phyloP scores from a whole-genome alignment of 345 rosid species.

The Pistacia integerrima region DNA sequence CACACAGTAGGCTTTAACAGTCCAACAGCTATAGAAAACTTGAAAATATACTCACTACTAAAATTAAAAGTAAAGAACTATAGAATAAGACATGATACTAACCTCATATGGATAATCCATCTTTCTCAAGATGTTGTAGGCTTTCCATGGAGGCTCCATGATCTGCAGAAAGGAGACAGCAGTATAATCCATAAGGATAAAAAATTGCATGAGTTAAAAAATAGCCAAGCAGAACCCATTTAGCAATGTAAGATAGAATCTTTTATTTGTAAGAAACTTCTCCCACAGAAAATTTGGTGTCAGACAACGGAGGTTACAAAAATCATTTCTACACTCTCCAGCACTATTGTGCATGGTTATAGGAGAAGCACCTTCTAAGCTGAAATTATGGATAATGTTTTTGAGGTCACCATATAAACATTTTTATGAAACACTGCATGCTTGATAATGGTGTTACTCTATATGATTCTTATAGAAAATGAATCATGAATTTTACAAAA shows the following conservation, averaged over 20 bases:
- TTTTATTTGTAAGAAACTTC: too few relatives aligned
- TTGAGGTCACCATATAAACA: too few relatives aligned
- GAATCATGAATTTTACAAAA: not conserved
- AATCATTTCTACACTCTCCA: too few relatives aligned
- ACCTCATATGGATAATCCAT: conserved; percentile 98
- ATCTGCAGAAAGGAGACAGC: conserved; percentile 47
- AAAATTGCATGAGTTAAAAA: not conserved
- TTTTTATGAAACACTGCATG: too few relatives aligned
- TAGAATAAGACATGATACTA: conserved; percentile 23
- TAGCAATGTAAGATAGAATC: too few relatives aligned
- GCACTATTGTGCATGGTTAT: too few relatives aligned
- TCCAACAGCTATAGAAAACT: conserved; percentile 7
- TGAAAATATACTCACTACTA: not conserved
- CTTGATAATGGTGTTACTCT: not conserved
- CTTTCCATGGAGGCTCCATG: conserved; percentile 97
- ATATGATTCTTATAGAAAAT: not conserved
- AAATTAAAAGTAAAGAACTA: not conserved
- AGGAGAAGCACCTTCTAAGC: not conserved
- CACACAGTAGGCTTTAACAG: not conserved
- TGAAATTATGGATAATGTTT: not conserved
- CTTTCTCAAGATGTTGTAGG: conserved; percentile 74
- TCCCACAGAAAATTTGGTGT: too few relatives aligned
- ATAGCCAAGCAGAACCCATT: too few relatives aligned
- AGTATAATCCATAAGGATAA: not conserved
- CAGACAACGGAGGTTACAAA: too few relatives aligned